Percentiles rank a stretch among this genome's conserved stretches.
Conservation (phyloP, 108 stramenopile genomes). For the Skeletonema tropicum region DNA sequence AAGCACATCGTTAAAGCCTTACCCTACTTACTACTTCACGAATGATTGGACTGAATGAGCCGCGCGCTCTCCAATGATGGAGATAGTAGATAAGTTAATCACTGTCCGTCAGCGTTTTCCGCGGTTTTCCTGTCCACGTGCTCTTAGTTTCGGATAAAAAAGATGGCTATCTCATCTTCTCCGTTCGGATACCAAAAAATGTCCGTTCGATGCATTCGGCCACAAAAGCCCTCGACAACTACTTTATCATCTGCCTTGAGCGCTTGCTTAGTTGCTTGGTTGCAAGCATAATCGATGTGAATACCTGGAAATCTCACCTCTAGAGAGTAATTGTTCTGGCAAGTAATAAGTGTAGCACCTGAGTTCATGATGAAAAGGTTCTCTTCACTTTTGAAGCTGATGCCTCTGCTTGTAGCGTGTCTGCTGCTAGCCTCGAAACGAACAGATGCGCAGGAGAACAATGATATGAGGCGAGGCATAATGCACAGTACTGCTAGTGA, state of each 20-base stretch:
- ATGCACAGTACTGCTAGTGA: background rate
- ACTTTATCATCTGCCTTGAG: too few species aligned
- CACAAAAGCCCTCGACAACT: too few species aligned
- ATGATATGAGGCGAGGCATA: background rate
- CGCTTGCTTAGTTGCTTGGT: background rate
- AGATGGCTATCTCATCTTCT: background rate
- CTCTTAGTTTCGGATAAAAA: background rate
- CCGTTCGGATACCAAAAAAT: background rate
- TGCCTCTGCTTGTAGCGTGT: background rate
- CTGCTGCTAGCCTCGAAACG: conserved; percentile 2
- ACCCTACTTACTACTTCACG: too few species aligned
- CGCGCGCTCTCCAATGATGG: too few species aligned
- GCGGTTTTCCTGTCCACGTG: too few species aligned
- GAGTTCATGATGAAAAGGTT: background rate
- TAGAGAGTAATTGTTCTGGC: background rate
- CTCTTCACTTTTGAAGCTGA: background rate
- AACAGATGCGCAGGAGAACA: background rate
- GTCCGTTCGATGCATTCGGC: background rate
- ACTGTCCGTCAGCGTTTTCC: too few species aligned
- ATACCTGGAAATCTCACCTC: background rate
- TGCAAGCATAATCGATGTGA: background rate
- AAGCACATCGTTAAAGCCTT: too few species aligned
- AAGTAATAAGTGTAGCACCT: background rate
- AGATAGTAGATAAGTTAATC: too few species aligned
- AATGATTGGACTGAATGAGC: too few species aligned